phyloP scores from a whole-genome alignment of 495 filamentous ascomycete species.

The Paragyromitra xinjiangensis region DNA sequence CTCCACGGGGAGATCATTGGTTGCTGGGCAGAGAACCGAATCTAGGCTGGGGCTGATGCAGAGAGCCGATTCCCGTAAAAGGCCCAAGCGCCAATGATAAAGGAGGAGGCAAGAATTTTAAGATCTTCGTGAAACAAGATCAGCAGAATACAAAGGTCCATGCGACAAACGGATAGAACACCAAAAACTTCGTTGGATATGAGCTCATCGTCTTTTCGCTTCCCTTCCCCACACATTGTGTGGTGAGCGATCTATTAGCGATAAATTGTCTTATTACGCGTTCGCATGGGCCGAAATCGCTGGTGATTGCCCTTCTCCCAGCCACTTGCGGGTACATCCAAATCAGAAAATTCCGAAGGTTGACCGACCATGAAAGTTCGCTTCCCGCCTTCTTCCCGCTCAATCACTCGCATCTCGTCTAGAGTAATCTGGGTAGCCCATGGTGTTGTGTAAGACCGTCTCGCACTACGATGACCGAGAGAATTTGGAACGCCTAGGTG shows the following conservation, averaged over 20 bases:
- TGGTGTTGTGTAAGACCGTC: constrained; percentile 13
- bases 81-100: constrained; percentile 36
- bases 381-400: no score
- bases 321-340: not conserved
- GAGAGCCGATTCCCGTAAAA: constrained; percentile 8
- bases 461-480: not conserved
- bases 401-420: constrained; percentile 5
- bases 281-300: not conserved
- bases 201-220: constrained; percentile 22
- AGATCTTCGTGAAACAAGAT: constrained; percentile 21
- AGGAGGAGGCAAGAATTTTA: constrained; percentile 29
- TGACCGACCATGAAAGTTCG: not conserved
- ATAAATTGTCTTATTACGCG: constrained; percentile 23
- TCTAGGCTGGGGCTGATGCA: constrained; percentile 19
- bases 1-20: not conserved
- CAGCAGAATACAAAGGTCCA: constrained; percentile 14
- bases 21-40: not conserved
- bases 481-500: not conserved
- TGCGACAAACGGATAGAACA: constrained; percentile 6
- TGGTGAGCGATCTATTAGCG: constrained; percentile 6
- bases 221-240: not conserved
- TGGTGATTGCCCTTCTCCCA: not conserved
- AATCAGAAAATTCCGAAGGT: not conserved
- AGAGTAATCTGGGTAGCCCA: not conserved
- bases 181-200: constrained; percentile 1